Conservation (phyloP, 129 eudicot genomes). For the Chrysanthemum seticuspe region DNA sequence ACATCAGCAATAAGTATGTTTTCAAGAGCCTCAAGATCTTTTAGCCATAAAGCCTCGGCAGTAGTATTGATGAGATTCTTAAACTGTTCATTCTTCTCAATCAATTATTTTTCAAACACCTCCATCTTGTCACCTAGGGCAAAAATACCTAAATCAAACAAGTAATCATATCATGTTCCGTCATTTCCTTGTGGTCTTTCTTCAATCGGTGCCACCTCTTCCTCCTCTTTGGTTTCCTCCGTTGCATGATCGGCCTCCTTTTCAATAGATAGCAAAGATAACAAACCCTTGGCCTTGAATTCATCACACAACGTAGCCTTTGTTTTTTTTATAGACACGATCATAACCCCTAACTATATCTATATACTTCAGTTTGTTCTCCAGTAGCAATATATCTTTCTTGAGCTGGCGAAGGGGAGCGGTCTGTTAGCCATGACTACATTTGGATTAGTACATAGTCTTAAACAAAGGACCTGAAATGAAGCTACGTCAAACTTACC, state of each 20-base stretch:
- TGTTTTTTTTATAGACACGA: too few relatives aligned
- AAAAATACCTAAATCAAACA: constrained; percentile 27
- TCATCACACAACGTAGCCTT: too few relatives aligned
- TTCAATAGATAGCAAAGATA: background rate
- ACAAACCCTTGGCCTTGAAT: too few relatives aligned
- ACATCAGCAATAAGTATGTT: too few relatives aligned
- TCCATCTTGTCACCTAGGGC: constrained; percentile 41
- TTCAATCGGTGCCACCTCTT: constrained; percentile 12
- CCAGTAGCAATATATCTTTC: constrained; percentile 42
- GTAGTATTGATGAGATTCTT: constrained; percentile 44
- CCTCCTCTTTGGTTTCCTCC: background rate
- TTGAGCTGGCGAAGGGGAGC: background rate
- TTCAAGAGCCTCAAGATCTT: constrained; percentile 66
- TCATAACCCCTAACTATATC: too few relatives aligned
- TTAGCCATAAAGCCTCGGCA: constrained; percentile 45
- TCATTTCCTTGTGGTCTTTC: too few relatives aligned
- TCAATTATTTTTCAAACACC: constrained; percentile 44
- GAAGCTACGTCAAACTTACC: too few relatives aligned
- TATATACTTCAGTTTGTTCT: constrained; percentile 61
- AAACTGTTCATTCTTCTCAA: constrained; percentile 37
- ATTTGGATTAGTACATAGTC: too few relatives aligned
- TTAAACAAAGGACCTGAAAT: too few relatives aligned
- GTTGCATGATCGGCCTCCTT: constrained; percentile 13
- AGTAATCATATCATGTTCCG: constrained; percentile 45
- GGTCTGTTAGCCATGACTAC: background rate